These are phyloP conservation scores for Alternaria sp. DNA, from an alignment of 2,329 filamentous ascomycete genomes.

Conservation along the genomic window DNA sequence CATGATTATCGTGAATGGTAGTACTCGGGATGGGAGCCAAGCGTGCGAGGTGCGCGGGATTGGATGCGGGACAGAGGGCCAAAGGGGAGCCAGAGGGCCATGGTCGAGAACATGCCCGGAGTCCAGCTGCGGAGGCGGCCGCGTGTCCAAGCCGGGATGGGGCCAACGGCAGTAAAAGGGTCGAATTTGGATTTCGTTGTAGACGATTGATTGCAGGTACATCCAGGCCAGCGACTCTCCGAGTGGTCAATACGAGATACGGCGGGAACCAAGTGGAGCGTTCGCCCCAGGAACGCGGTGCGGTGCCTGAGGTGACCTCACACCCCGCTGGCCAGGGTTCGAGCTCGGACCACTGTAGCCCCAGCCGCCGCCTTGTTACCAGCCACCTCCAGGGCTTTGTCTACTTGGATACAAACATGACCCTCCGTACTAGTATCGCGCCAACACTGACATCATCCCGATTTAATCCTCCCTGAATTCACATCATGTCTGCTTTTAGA, in stretches of 20 bases:
- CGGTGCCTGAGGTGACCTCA: not conserved
- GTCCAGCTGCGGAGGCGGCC: not conserved
- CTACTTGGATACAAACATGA: not conserved
- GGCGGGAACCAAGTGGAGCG: conserved; percentile 4
- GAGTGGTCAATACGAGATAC: not conserved
- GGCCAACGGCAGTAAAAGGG: not conserved
- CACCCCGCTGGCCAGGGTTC: not conserved
- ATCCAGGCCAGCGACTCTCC: not conserved
- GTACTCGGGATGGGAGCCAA: conserved; percentile 24
- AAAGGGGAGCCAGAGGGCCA: conserved; percentile 6
- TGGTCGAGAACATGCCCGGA: conserved; percentile 14
- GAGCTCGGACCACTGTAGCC: not conserved
- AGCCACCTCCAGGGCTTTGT: not conserved
- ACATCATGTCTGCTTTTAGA: conserved; percentile 27
- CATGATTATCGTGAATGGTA: conserved; percentile 20
- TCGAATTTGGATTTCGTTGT: not conserved
- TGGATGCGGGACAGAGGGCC: conserved; percentile 19
- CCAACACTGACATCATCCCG: not conserved
- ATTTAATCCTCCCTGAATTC: not conserved
- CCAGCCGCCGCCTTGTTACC: not conserved
- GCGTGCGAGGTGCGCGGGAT: conserved; percentile 24
- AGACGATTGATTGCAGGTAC: not conserved
- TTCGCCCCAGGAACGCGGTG: not conserved
- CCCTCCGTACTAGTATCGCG: not conserved
- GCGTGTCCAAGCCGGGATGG: not conserved